Base-by-base conservation (phyloP, 306 rosid genomes). In the Cajanus cajan region DNA sequence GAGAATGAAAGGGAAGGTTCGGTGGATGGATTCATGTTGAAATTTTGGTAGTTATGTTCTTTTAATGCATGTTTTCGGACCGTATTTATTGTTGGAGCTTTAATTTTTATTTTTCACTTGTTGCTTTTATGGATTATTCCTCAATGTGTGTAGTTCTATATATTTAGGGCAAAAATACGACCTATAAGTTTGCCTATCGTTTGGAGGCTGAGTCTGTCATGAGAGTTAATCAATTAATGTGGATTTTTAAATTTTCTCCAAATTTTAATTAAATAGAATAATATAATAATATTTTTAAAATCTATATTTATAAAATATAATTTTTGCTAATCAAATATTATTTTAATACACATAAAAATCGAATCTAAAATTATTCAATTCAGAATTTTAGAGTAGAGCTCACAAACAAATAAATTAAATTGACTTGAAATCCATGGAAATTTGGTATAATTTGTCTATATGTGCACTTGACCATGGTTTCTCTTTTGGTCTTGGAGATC, bases 381-480 rank as follows among this genome's bases (percentile, higher is more conserved):
- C n/a, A n/a, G n/a, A n/a, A n/a, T n/a, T n/a, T n/a, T n/a, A n/a
- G n/a, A n/a, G n/a, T n/a, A n/a, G n/a, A n/a, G n/a, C n/a, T n/a
- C n/a, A n/a, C n/a, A n/a, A 6, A 22, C 39, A 6, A 25, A 2
- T 2, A 25, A 66, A 0, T 8, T 21, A 7, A 13, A 58, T 58
- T 48, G 59, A 44, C 66, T 74, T 25, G 61, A 62, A 51, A 76
- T 63, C 25, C 67, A 48, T 77, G 71, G 65, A 58, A 48, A 70
- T 2, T 45, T 48, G 66, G 11, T 18, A 52, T 33, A 45, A 65
- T 51, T 62, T 62, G 47, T 48, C 14, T 44, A 12, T 15, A 61
- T 28, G 34, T 13, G 47, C 68, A 52, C 77, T 76, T 78, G 84
- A 86, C 82, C 75, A 63, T 70, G 80, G 77, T 33, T 70, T 16